Evolutionary conservation across 2,329 filamentous ascomycete genomes (phyloP).

Genomic region (Nectriaceae sp.): DNA sequence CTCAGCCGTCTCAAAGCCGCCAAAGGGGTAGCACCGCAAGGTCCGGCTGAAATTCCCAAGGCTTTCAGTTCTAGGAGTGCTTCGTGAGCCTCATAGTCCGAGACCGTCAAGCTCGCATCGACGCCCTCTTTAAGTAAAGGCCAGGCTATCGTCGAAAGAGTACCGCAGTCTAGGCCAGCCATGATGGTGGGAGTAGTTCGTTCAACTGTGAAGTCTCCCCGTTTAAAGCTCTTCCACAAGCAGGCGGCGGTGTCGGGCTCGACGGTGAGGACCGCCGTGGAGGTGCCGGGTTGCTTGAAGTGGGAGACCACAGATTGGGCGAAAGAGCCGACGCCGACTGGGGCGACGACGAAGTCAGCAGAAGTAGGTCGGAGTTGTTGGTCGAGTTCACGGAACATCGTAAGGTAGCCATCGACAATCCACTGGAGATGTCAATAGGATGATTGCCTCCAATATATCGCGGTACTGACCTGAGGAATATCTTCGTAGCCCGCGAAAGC

Average conservation of each 20-base stretch:
- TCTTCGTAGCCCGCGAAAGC: constrained; percentile 66
- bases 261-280: constrained; percentile 58
- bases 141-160: constrained; percentile 67
- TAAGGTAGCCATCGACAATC: constrained; percentile 78
- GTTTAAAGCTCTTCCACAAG: constrained; percentile 53
- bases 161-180: constrained; percentile 74
- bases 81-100: constrained; percentile 62
- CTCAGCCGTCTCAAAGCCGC: constrained; percentile 56
- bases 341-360: constrained; percentile 56
- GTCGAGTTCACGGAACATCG: constrained; percentile 70
- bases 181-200: constrained; percentile 67
- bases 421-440: constrained; percentile 46
- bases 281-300: constrained; percentile 52
- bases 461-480: constrained; percentile 55
- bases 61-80: constrained; percentile 56
- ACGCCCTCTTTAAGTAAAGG: constrained; percentile 57
- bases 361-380: constrained; percentile 49
- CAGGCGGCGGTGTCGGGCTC: constrained; percentile 69
- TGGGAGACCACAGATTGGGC: constrained; percentile 68
- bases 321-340: constrained; percentile 73
- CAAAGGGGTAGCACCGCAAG: constrained; percentile 63
- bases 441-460: neutral
- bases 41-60: constrained; percentile 53
- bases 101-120: constrained; percentile 61
- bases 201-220: constrained; percentile 50